Percentiles rank a stretch among this genome's conserved stretches.
These are phyloP conservation scores for Linum lewisii DNA, from an alignment of 345 rosid genomes.

Conservation along the genomic window DNA sequence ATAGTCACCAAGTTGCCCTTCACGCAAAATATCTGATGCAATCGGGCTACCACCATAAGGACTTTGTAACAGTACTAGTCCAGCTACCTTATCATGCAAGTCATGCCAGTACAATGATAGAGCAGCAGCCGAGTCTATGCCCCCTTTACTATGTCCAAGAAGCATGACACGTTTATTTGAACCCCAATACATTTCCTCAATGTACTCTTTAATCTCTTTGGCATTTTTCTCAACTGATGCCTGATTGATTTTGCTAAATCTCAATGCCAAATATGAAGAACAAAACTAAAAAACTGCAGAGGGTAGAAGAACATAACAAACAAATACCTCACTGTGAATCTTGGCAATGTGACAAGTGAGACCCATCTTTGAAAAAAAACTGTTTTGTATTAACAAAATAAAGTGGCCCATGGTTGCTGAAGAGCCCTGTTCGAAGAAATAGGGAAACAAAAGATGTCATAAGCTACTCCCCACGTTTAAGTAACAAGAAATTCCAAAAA, in stretches of 20 bases:
- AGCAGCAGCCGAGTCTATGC: constrained; percentile 95
- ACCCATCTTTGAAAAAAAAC: constrained; percentile 85
- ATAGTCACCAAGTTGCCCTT: constrained; percentile 95
- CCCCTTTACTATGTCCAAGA: constrained; percentile 99
- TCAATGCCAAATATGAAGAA: constrained; percentile 18
- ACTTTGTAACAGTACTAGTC: constrained; percentile 82
- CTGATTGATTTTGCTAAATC: constrained; percentile 29
- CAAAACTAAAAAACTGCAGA: neutral
- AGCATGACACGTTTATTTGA: constrained; percentile 80
- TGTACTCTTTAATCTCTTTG: constrained; percentile 79
- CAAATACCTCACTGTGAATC: constrained; percentile 89
- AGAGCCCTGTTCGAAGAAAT: constrained; percentile 55
- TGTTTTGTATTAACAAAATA: constrained; percentile 80
- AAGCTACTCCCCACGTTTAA: neutral
- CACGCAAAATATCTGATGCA: constrained; percentile 88
- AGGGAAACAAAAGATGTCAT: neutral
- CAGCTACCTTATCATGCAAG: constrained; percentile 91
- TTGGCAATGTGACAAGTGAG: constrained; percentile 89
- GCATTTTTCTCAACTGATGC: constrained; percentile 99
- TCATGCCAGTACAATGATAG: constrained; percentile 87
- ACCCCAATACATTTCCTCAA: constrained; percentile 97
- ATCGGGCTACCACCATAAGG: constrained; percentile 94
- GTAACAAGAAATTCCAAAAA: neutral
- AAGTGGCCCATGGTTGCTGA: constrained; percentile 96
- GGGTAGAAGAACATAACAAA: neutral